Base-by-base conservation (phyloP, 805 yeast genomes). In the Kazachstania psychrophila region DNA sequence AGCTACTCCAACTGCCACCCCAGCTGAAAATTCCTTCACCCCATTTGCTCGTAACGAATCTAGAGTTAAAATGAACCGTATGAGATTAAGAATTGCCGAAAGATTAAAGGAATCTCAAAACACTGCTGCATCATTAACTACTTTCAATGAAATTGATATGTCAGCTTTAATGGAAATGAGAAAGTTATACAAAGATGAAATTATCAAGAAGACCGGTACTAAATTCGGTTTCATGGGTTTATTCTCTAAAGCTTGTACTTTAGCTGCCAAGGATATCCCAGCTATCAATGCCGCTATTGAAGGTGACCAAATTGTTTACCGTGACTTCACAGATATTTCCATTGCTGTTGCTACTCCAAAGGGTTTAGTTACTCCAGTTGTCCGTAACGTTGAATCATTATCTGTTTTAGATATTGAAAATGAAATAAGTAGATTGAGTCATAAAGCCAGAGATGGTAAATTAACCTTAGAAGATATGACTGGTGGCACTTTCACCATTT, bases 151-250 rank as follows among this genome's bases (percentile, higher is more conserved):
- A 70, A 94, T 86, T 46, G 98, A 89, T 68, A 92, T 89, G 97
- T 71, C 92, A 36, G 76, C 81, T 45, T 66, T 92, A 52, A 70
- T 92, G 71, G 92, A 85, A 56, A 79, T 92, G 87, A 80, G 98
- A 71, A 89, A 89, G 66, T 70, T 83, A 49, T 92, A 92, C 74
- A 92, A 92, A 71, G 98, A 92, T 56, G 98, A 92, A 67, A 74
- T 92, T 59, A 74, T 92, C 57, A 89, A 88, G 70, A 82, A 80
- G 65, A 83, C 87, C 49, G 96, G 95, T 56, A 73, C 82, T 66
- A 92, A 92, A 72, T 75, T 92, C 52, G 98, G 98, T 44, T 92
- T 92, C 76, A 92, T 92, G 97, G 97, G 97, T 65, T 84, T 94
- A 23, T 92, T 92, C 71, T 78, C 96, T 44, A 85, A 83, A 71